Evolutionary conservation across 306 rosid genomes (phyloP).

Genomic region (Lupinus albus): DNA sequence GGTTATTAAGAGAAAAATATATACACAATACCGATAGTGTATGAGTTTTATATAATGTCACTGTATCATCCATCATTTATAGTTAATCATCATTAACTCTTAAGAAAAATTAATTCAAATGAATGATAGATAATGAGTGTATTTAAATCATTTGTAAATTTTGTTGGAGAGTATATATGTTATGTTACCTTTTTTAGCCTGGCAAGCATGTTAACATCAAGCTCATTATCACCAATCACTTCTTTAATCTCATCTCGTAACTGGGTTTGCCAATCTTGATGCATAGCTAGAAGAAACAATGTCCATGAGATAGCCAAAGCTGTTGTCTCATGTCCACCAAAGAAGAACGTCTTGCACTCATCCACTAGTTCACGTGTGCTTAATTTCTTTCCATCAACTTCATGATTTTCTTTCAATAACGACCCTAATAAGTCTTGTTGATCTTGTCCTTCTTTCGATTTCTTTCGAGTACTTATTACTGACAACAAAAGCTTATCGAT

Average conservation of each 20-base stretch:
- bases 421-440: slow-evolving; percentile 61
- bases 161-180: background rate
- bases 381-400: slow-evolving; percentile 46
- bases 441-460: slow-evolving; percentile 11
- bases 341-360: slow-evolving; percentile 89
- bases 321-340: slow-evolving; percentile 92
- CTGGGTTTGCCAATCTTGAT: slow-evolving; percentile 69
- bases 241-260: slow-evolving; percentile 66
- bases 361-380: slow-evolving; percentile 62
- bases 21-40: too few species aligned
- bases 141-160: too few species aligned
- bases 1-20: too few species aligned
- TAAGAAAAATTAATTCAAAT: too few species aligned
- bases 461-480: slow-evolving; percentile 44
- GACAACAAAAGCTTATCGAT: slow-evolving; percentile 54
- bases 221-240: slow-evolving; percentile 56
- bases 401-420: slow-evolving; percentile 52
- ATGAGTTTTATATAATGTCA: too few species aligned
- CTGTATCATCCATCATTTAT: too few species aligned
- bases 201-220: slow-evolving; percentile 54
- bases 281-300: slow-evolving; percentile 62
- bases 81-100: too few species aligned
- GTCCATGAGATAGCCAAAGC: slow-evolving; percentile 91
- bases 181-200: slow-evolving; percentile 62
- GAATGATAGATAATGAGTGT: too few species aligned